Conservation (phyloP, 371 early-diverging fungal genomes). For the Batkoa obscura region DNA sequence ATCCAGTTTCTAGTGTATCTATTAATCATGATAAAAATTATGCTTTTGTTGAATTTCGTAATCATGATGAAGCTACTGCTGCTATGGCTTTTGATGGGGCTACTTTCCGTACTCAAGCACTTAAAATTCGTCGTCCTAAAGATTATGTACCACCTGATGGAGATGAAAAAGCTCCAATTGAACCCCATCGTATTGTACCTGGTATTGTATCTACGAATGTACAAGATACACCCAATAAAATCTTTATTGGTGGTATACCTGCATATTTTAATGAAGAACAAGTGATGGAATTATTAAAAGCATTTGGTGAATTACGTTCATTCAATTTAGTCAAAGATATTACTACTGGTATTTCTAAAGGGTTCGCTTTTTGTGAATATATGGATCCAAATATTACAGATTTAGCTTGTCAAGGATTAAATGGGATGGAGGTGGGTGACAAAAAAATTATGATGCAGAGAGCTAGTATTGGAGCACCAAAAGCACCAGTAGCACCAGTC, state of each 20-base stretch:
- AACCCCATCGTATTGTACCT: slow-evolving; percentile 14
- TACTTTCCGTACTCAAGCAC: slow-evolving; percentile 53
- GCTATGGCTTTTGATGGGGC: slow-evolving; percentile 88
- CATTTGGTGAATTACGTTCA: slow-evolving; percentile 81
- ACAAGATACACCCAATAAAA: slow-evolving; percentile 78
- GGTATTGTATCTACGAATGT: slow-evolving; percentile 61
- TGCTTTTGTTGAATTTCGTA: slow-evolving; percentile 84
- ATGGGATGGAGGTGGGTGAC: slow-evolving; percentile 90
- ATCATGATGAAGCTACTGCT: slow-evolving; percentile 72
- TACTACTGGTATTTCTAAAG: slow-evolving; percentile 58
- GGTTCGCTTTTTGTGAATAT: slow-evolving; percentile 94
- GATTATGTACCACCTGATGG: slow-evolving; percentile 71
- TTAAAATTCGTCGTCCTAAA: slow-evolving; percentile 88
- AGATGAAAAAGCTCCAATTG: slow-evolving; percentile 8
- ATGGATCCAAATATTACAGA: slow-evolving; percentile 74
- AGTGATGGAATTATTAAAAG: slow-evolving; percentile 72
- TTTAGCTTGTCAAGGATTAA: slow-evolving; percentile 80
- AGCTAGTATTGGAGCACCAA: slow-evolving; percentile 59
- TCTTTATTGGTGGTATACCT: slow-evolving; percentile 88
- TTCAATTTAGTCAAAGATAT: slow-evolving; percentile 88
- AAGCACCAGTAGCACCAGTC: slow-evolving; percentile 12
- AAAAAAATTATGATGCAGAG: slow-evolving; percentile 85
- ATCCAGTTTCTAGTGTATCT: slow-evolving; percentile 56
- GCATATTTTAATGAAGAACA: slow-evolving; percentile 78
- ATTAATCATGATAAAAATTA: slow-evolving; percentile 85